Evolutionary conservation across 345 rosid species (phyloP).

Genomic region (Aethionema arabicum): DNA sequence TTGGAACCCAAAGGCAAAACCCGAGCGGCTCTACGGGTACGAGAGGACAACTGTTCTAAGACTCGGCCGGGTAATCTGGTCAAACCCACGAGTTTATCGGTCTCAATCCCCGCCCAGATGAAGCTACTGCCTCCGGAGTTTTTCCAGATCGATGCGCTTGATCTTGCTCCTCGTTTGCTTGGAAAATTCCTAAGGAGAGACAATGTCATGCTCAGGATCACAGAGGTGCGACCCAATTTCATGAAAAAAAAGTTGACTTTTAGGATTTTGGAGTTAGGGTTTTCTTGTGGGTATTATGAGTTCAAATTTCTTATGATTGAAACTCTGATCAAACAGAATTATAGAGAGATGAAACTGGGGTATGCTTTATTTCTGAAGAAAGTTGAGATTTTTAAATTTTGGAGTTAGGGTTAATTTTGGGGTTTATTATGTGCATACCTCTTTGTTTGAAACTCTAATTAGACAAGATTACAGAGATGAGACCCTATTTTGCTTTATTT

Average conservation of each 20-base stretch:
- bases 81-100: conserved; percentile 34
- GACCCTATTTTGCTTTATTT: background rate
- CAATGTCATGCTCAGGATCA: conserved; percentile 75
- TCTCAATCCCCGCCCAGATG: conserved; percentile 22
- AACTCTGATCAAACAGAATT: background rate
- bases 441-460: no score
- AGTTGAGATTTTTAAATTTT: background rate
- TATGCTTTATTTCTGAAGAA: background rate
- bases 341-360: background rate
- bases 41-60: conserved; percentile 22
- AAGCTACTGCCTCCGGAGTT: conserved; percentile 58
- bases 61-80: conserved; percentile 30
- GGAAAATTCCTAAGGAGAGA: conserved; percentile 81
- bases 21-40: conserved; percentile 15
- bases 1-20: conserved; percentile 16
- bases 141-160: conserved; percentile 81
- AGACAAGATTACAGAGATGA: no score
- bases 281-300: background rate
- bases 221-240: conserved; percentile 58
- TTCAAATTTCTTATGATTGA: no score
- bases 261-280: conserved; percentile 8
- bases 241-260: background rate
- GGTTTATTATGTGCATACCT: background rate
- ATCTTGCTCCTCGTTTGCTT: conserved; percentile 88
- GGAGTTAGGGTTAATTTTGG: background rate